These are phyloP conservation scores for Flammula alnicola DNA, from an alignment of 1,284 basidiomycete species.

Conservation along the genomic window DNA sequence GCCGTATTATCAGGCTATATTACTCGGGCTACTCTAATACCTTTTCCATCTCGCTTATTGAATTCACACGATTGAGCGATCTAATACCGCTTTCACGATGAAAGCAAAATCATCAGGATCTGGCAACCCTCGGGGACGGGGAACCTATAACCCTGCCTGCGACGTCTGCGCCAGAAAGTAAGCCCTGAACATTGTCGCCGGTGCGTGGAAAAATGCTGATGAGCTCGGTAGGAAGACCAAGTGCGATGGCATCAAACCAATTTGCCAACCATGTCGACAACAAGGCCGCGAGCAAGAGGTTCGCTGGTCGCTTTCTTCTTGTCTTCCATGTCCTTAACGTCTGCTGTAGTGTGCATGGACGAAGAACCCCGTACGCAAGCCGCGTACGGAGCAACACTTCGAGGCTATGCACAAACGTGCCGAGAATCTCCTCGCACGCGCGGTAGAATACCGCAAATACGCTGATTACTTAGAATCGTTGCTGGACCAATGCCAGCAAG, in stretches of 20 bases:
- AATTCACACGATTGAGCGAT: slow-evolving; percentile 14
- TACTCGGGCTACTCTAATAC: slow-evolving; percentile 6
- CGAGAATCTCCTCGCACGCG: slow-evolving; percentile 43
- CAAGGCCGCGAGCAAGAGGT: slow-evolving; percentile 51
- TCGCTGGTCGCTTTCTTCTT: slow-evolving; percentile 9
- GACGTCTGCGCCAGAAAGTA: slow-evolving; percentile 56
- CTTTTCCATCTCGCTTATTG: slow-evolving; percentile 4
- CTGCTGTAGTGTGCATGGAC: slow-evolving; percentile 54
- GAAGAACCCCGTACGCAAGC: slow-evolving; percentile 52
- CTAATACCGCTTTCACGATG: slow-evolving; percentile 15
- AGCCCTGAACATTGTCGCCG: slow-evolving; percentile 17
- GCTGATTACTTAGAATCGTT: slow-evolving; percentile 50
- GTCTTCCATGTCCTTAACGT: slow-evolving; percentile 17
- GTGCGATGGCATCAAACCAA: slow-evolving; percentile 55
- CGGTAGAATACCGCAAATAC: slow-evolving; percentile 48
- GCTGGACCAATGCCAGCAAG: slow-evolving; percentile 43
- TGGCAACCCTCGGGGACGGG: slow-evolving; percentile 39
- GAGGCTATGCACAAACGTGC: slow-evolving; percentile 55
- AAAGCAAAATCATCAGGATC: slow-evolving; percentile 27
- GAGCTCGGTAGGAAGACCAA: slow-evolving; percentile 50
- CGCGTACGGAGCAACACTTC: slow-evolving; percentile 57
- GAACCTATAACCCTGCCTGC: slow-evolving; percentile 52
- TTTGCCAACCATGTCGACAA: slow-evolving; percentile 48
- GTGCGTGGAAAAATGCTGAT: slow-evolving; percentile 16
- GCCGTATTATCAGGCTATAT: too few species aligned